Percentiles rank a stretch among this genome's conserved stretches.
These are phyloP conservation scores for Fraxinus excelsior DNA, from an alignment of 257 asterid species.

Conservation along the genomic window DNA sequence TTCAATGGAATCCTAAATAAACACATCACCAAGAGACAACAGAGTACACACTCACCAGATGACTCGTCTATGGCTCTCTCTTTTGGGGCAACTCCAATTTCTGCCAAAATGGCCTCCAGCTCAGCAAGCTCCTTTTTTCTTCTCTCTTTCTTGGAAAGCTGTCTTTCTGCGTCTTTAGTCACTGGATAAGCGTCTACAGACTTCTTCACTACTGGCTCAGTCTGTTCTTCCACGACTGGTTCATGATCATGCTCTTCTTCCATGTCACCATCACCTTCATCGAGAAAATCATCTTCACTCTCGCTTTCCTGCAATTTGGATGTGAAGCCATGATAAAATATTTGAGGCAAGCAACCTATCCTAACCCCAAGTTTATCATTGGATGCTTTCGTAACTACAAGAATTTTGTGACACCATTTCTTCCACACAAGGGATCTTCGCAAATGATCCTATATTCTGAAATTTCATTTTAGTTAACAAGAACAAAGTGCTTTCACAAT, in stretches of 20 bases:
- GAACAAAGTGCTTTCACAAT: not conserved
- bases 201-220: constrained; percentile 43
- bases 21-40: not conserved
- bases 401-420: not conserved
- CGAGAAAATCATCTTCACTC: constrained; percentile 67
- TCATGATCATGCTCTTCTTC: constrained; percentile 79
- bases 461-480: not conserved
- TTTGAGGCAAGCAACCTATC: not conserved
- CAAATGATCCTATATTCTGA: not conserved
- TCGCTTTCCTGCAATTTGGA: constrained; percentile 54
- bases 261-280: constrained; percentile 62
- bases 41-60: constrained; percentile 48
- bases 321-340: constrained; percentile 14
- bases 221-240: constrained; percentile 50
- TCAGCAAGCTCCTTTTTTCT: constrained; percentile 97
- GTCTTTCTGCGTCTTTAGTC: constrained; percentile 80
- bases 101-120: constrained; percentile 89
- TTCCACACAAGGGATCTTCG: constrained; percentile 1
- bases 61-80: constrained; percentile 56
- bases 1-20: not conserved
- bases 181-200: constrained; percentile 53
- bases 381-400: not conserved
- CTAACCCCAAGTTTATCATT: not conserved
- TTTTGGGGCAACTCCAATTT: constrained; percentile 63
- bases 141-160: constrained; percentile 90